Conservation (phyloP, 139 green algal genomes). For the Coccomyxa sp. region DNA sequence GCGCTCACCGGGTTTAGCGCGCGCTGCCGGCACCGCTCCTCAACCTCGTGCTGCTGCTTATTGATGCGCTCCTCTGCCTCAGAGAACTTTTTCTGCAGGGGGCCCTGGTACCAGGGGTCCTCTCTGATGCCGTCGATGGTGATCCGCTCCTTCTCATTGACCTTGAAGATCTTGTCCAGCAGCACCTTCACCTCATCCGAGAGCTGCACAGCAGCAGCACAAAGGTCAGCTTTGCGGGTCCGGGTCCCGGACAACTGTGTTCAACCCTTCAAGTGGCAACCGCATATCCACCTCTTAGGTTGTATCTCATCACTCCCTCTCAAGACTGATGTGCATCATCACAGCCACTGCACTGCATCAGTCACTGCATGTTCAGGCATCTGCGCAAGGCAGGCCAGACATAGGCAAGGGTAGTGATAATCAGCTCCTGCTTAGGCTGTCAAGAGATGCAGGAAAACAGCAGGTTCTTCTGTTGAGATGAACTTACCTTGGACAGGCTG, state of each 20-base stretch:
- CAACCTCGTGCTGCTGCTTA: conserved; percentile 20
- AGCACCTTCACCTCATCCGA: conserved; percentile 60
- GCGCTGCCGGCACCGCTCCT: background rate
- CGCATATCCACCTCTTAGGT: background rate
- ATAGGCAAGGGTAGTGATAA: background rate
- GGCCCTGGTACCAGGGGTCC: conserved; percentile 56
- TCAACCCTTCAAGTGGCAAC: background rate
- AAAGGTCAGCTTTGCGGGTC: background rate
- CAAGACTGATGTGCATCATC: background rate
- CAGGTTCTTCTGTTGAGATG: background rate
- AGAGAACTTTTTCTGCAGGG: conserved; percentile 22
- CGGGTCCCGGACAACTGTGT: background rate
- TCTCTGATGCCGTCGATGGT: conserved; percentile 48
- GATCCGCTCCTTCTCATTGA: conserved; percentile 65
- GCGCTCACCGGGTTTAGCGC: background rate
- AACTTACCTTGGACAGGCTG: conserved; percentile 35
- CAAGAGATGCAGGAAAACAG: background rate
- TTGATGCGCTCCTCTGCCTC: conserved; percentile 16
- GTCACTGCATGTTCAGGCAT: background rate
- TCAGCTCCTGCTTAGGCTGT: background rate
- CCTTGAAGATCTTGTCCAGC: conserved; percentile 69
- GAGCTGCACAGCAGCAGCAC: conserved; percentile 22
- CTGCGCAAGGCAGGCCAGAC: background rate
- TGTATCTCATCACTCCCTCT: background rate
- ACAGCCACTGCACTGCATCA: background rate